Evolutionary conservation across 768 basidiomycete species (phyloP), one percentile per base, ranked within the genome.

Genomic region (Boletus rubescentipes): DNA sequence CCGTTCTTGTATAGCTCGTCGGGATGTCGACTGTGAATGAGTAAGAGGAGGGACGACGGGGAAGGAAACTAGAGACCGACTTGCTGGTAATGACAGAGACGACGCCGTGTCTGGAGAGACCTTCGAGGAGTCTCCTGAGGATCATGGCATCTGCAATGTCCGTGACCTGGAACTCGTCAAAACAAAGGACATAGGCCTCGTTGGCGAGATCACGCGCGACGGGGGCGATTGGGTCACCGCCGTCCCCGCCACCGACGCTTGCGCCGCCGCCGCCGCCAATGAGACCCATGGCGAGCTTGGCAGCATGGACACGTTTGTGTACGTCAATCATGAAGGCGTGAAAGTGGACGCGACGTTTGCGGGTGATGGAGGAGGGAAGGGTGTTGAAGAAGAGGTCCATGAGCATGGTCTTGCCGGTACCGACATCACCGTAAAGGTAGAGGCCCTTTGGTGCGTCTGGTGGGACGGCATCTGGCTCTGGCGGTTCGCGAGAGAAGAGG

Each of bases 261-360:
- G 55, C 44, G 46, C 65, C 63, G 3, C 66, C 63, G 21, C 65
- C 67, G 0, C 63, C 63, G 20, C 84, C 82, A 15, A 79, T 68
- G 57, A 76, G 73, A 2, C 89, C 89, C 75, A 86, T 81, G 51
- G 81, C 79, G 39, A 81, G 74, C 74, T 93, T 94, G 36, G 89
- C 81, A 2, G 85, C 84, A 61, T 98, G 94, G 4, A 95, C 69
- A 16, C 93, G 86, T 66, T 96, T 97, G 69, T 98, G 92, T 20
- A 98, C 94, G 67, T 99, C 97, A 57, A 98, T 86, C 97, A 99
- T 98, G 78, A 99, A 98, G 2, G 93, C 92, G 67, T 98, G 95
- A 69, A 99, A 99, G 71, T 99, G 97, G 15, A 98, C 93, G 30
- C 97, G 81, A 49, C 91, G 86, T 72, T 91, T 92, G 54, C 83